These are phyloP conservation scores for Juncus inflexus DNA, from an alignment of 176 grass and related monocot species.

Conservation along the genomic window DNA sequence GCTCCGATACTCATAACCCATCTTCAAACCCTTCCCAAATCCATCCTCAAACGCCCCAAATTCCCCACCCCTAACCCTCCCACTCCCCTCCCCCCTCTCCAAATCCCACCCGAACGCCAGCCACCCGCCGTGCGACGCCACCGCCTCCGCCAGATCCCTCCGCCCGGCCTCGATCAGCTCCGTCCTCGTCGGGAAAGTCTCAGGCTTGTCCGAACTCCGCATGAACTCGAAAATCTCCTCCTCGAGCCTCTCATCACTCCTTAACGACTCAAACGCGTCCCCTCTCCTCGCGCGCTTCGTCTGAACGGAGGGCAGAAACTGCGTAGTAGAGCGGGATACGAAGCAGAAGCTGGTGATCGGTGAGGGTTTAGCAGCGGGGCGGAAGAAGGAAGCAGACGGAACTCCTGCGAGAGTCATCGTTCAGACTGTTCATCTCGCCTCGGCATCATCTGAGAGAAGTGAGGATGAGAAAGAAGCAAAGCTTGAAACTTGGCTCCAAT, in stretches of 20 bases:
- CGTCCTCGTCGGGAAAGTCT: conserved; percentile 56
- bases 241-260: conserved; percentile 36
- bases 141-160: conserved; percentile 60
- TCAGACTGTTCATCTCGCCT: conserved; percentile 2
- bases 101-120: conserved; percentile 76
- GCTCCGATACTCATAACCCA: not conserved
- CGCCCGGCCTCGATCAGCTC: conserved; percentile 66
- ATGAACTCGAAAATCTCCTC: conserved; percentile 93
- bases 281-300: conserved; percentile 18
- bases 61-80: not conserved
- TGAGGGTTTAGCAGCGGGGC: conserved; percentile 24
- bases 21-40: not conserved
- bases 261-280: too few relatives aligned
- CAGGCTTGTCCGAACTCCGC: conserved; percentile 56
- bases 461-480: too few relatives aligned
- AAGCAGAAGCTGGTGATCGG: not conserved
- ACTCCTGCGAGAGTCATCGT: conserved; percentile 32
- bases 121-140: conserved; percentile 55
- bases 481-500: too few relatives aligned
- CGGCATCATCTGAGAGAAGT: too few relatives aligned
- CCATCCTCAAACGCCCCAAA: not conserved
- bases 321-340: not conserved
- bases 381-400: conserved; percentile 34
- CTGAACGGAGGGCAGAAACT: not conserved
- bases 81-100: not conserved